These are phyloP conservation scores for Pseudopyrenochaeta lycopersici DNA, from an alignment of 2,329 filamentous ascomycete species.

Conservation along the genomic window DNA sequence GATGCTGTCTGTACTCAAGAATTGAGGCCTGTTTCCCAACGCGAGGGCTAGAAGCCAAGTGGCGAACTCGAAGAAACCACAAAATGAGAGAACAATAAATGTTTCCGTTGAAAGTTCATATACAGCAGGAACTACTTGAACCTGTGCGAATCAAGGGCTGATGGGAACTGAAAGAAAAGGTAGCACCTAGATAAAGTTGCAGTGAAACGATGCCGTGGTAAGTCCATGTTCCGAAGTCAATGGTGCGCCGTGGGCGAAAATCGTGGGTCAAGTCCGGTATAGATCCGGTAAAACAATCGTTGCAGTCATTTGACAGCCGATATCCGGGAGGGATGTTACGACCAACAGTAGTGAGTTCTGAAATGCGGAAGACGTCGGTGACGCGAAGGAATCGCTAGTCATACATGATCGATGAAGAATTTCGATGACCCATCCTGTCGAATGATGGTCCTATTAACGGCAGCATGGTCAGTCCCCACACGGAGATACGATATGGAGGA, in stretches of 20 bases:
- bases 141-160: neutral
- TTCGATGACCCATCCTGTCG: constrained; percentile 15
- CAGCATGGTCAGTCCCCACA: constrained; percentile 9
- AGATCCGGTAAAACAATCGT: constrained; percentile 24
- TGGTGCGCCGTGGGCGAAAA: constrained; percentile 1
- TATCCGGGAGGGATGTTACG: constrained; percentile 4
- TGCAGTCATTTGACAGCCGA: constrained; percentile 10
- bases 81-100: too few relatives aligned
- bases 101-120: too few relatives aligned
- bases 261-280: constrained; percentile 16
- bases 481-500: neutral
- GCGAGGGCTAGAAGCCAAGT: too few relatives aligned
- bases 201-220: neutral
- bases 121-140: neutral
- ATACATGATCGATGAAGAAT: constrained; percentile 21
- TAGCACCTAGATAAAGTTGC: neutral
- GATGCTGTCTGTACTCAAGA: neutral
- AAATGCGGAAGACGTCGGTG: constrained; percentile 3
- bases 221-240: neutral
- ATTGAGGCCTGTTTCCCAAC: too few relatives aligned
- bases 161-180: neutral
- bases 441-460: constrained; percentile 11
- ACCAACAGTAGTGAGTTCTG: constrained; percentile 9
- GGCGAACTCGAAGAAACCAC: too few relatives aligned
- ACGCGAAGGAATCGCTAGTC: constrained; percentile 19